A percentile compares a stretch with the other conserved stretches of the same genome.
These are phyloP conservation scores for Cucumis cinereus DNA, from an alignment of 306 rosid genomes.

Conservation along the genomic window DNA sequence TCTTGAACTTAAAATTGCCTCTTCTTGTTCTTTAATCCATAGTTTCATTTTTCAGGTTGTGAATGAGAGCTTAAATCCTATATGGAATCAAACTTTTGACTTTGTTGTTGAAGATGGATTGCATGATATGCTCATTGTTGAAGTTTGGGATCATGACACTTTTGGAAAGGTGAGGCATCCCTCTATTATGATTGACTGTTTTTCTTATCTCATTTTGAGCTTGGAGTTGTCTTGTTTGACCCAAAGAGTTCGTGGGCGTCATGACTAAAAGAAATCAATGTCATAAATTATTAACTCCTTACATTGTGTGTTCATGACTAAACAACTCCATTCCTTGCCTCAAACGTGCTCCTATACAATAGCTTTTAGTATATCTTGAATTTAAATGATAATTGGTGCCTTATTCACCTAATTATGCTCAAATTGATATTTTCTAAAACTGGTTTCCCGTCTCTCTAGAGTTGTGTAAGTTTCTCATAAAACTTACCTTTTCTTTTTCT, in stretches of 20 bases:
- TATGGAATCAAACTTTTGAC: constrained; percentile 97
- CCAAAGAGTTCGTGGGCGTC: too few species aligned
- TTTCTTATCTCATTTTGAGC: not conserved
- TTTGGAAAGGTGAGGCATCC: constrained; percentile 68
- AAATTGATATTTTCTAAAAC: not conserved
- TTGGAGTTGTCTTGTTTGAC: too few species aligned
- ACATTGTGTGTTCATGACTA: too few species aligned
- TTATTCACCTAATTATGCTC: not conserved
- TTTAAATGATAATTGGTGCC: not conserved
- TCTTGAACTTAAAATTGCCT: not conserved
- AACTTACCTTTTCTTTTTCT: not conserved
- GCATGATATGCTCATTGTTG: constrained; percentile 85
- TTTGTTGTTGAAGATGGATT: constrained; percentile 93
- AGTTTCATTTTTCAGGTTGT: constrained; percentile 54
- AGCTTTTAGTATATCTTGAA: not conserved
- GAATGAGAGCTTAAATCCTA: constrained; percentile 78
- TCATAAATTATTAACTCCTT: too few species aligned
- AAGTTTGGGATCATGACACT: constrained; percentile 92
- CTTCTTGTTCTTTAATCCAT: constrained; percentile 1
- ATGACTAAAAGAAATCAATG: too few species aligned
- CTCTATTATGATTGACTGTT: not conserved
- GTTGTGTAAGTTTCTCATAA: not conserved
- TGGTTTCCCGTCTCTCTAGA: not conserved
- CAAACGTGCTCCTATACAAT: not conserved
- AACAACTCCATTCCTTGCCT: too few species aligned